These are phyloP conservation scores for Cyclotella sp. DNA, from an alignment of 108 stramenopile species.

Conservation along the genomic window DNA sequence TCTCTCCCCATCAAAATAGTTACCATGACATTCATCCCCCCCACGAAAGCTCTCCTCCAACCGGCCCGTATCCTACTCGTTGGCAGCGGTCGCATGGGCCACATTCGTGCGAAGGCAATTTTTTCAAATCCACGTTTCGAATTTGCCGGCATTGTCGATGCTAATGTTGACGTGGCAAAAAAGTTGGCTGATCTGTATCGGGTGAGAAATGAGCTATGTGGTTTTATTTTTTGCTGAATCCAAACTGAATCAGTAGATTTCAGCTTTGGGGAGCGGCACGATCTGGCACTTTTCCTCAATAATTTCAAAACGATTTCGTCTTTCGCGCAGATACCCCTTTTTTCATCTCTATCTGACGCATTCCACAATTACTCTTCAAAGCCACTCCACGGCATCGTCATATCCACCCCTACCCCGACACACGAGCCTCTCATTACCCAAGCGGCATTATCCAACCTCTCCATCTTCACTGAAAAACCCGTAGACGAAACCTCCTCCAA, in stretches of 20 bases:
- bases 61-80: constrained; percentile 47
- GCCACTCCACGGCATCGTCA: constrained; percentile 58
- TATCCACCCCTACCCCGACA: constrained; percentile 64
- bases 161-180: constrained; percentile 40
- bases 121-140: constrained; percentile 64
- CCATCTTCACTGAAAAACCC: constrained; percentile 74
- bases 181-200: constrained; percentile 47
- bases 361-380: constrained; percentile 1
- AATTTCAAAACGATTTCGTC: background rate
- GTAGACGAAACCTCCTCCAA: constrained; percentile 63
- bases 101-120: constrained; percentile 59
- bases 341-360: constrained; percentile 24
- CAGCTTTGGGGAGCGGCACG: no score
- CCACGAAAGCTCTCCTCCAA: constrained; percentile 9
- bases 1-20: no score
- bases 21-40: constrained; percentile 13
- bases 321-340: constrained; percentile 13
- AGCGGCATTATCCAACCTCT: constrained; percentile 44
- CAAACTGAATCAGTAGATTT: background rate
- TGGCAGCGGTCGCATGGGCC: constrained; percentile 74
- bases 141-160: constrained; percentile 64
- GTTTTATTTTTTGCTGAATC: constrained; percentile 19
- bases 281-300: background rate
- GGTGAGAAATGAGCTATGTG: constrained; percentile 28
- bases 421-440: constrained; percentile 57